These are phyloP conservation scores for Trichoderma hamatum DNA, from an alignment of 2,329 filamentous ascomycete species.

Conservation along the genomic window DNA sequence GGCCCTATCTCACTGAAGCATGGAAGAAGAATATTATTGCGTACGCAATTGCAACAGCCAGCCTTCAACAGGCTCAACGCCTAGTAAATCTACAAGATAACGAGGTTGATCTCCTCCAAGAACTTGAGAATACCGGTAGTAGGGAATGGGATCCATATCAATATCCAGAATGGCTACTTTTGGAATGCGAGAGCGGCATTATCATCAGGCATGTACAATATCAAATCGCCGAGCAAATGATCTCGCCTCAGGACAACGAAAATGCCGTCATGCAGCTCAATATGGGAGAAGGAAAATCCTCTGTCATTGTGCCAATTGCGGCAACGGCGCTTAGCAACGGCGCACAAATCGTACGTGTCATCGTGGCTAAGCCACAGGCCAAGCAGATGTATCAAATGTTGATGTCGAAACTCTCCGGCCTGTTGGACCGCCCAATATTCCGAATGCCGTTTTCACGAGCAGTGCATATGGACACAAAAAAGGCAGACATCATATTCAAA, in stretches of 20 bases:
- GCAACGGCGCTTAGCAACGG: conserved; percentile 56
- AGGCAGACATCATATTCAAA: not conserved
- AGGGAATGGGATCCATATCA: conserved; percentile 55
- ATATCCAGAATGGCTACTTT: conserved; percentile 62
- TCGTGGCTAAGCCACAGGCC: conserved; percentile 64
- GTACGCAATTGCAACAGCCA: not conserved
- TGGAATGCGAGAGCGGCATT: conserved; percentile 67
- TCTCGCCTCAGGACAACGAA: conserved; percentile 37
- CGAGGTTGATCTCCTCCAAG: not conserved
- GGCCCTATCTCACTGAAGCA: not conserved
- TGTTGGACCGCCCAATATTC: conserved; percentile 48
- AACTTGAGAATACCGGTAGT: conserved; percentile 47
- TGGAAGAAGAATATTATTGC: conserved; percentile 3
- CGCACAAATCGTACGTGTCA: conserved; percentile 54
- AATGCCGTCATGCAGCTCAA: conserved; percentile 68
- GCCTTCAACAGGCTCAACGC: not conserved
- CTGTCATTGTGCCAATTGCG: conserved; percentile 69
- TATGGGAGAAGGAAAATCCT: conserved; percentile 73
- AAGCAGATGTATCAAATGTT: conserved; percentile 55
- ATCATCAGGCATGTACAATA: conserved; percentile 63
- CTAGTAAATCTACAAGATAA: conserved; percentile 5
- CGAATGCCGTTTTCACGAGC: conserved; percentile 62
- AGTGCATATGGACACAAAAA: not conserved
- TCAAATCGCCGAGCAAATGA: conserved; percentile 61
- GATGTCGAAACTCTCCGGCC: conserved; percentile 39